Evolutionary conservation across 106 monocot species (phyloP).

Genomic region (Dioscorea zingiberensis): DNA sequence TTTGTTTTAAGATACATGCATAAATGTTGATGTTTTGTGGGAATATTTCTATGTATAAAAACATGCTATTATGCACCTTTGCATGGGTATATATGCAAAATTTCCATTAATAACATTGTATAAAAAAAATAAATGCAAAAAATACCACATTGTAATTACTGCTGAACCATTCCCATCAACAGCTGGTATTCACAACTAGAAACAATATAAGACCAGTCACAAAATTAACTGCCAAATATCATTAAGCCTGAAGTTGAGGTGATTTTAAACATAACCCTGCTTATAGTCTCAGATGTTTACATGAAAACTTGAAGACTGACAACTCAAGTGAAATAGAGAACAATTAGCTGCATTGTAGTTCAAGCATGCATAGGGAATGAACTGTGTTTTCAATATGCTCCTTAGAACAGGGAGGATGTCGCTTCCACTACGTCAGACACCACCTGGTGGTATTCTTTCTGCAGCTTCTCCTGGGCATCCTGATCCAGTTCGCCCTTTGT

Average conservation of each 20-base stretch:
- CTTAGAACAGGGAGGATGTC: slow-evolving; percentile 52
- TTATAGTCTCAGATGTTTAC: no score
- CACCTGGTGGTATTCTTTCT: slow-evolving; percentile 58
- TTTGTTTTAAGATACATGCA: no score
- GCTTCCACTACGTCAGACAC: slow-evolving; percentile 43
- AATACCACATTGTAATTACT: not conserved
- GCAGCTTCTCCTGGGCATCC: slow-evolving; percentile 68
- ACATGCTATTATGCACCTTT: no score
- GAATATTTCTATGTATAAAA: no score
- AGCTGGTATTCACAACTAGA: no score
- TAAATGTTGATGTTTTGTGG: no score
- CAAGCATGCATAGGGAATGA: not conserved
- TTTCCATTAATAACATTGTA: not conserved
- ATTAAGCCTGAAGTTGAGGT: not conserved
- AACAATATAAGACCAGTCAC: not conserved
- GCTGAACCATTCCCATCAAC: no score
- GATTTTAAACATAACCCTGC: no score
- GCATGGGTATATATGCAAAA: no score
- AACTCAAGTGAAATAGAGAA: no score
- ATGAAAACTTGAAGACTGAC: no score
- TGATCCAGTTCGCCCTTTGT: slow-evolving; percentile 55
- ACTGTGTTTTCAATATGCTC: not conserved
- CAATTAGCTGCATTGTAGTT: no score
- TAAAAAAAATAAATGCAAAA: not conserved
- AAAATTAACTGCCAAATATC: not conserved